A percentile compares a stretch with the other conserved stretches of the same genome.
These are phyloP conservation scores for Suillus subluteus DNA, from an alignment of 768 basidiomycete genomes.

Conservation along the genomic window DNA sequence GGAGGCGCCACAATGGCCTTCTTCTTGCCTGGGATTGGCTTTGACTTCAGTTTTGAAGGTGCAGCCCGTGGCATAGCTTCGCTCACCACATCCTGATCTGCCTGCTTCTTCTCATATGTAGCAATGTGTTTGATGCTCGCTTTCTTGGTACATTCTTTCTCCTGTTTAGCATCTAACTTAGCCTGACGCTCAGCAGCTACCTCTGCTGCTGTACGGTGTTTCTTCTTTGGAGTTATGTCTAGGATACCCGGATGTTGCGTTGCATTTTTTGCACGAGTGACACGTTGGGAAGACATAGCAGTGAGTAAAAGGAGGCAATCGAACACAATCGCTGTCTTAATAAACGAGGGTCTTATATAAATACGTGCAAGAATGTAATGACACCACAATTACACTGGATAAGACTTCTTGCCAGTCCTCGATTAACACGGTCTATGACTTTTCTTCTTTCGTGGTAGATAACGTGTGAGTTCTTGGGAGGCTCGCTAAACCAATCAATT, in stretches of 20 bases:
- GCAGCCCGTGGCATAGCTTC: background rate
- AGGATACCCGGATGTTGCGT: constrained; percentile 12
- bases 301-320: too few relatives aligned
- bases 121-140: constrained; percentile 5
- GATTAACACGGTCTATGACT: too few relatives aligned
- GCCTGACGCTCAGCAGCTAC: constrained; percentile 14
- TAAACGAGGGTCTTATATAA: too few relatives aligned
- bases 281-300: too few relatives aligned
- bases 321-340: too few relatives aligned
- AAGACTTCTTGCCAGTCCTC: too few relatives aligned
- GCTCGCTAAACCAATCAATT: too few relatives aligned
- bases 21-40: background rate
- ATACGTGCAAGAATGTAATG: too few relatives aligned
- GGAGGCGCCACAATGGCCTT: too few relatives aligned
- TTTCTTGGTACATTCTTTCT: background rate
- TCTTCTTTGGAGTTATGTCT: background rate
- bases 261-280: background rate
- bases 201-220: constrained; percentile 13
- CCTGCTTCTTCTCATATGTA: background rate
- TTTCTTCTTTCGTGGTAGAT: too few relatives aligned
- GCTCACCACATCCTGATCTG: background rate
- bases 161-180: constrained; percentile 9
- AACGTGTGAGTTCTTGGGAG: too few relatives aligned
- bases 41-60: background rate
- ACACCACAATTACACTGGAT: too few relatives aligned